Evolutionary conservation across 768 basidiomycete species (phyloP), one percentile per base, ranked within the genome.

Genomic region (Termitomyces sp.): DNA sequence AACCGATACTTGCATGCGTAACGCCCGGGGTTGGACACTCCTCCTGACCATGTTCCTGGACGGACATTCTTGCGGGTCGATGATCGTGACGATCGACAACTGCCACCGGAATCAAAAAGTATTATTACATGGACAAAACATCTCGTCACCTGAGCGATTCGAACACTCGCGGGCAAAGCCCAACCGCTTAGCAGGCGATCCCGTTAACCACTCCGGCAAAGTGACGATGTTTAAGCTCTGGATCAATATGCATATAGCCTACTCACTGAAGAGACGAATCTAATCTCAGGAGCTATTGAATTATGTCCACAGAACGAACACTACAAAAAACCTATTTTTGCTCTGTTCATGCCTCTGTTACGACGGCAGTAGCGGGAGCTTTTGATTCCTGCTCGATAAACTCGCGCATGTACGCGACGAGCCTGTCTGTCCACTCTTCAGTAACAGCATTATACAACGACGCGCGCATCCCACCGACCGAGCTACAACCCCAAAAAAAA

Each of bases 181-280:
- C 76, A 77, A 76, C 75, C 75, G 76, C 76, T 76, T 57, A 86
- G 84, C 84, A 86, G 85, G 85, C 83, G 81, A 84, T 84, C 83
- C 83, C 84, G 84, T 90, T 91, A 90, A 91, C 89, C 89, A 90
- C 89, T 91, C 89, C 88, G 88, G 88, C 88, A 91, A 60, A 53
- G 51, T 53, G 56, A 57, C 56, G 41, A 32, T n/a, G n/a, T n/a
- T n/a, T n/a, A 8, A 2, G 0, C 3, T 9, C 10, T 2, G 1
- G 47, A 16, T 8, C 1, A 8, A 16, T 3, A 5, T 6, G 2
- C 4, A 9, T 7, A 27, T 26, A 18, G 13, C 22, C 43, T 34
- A 12, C 10, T 34, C 29, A 6, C 29, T n/a, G n/a, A n/a, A n/a
- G n/a, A n/a, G n/a, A n/a, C n/a, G n/a, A n/a, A n/a, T n/a, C n/a